Base-by-base conservation (phyloP, 345 rosid species). In the Populus euphratica region DNA sequence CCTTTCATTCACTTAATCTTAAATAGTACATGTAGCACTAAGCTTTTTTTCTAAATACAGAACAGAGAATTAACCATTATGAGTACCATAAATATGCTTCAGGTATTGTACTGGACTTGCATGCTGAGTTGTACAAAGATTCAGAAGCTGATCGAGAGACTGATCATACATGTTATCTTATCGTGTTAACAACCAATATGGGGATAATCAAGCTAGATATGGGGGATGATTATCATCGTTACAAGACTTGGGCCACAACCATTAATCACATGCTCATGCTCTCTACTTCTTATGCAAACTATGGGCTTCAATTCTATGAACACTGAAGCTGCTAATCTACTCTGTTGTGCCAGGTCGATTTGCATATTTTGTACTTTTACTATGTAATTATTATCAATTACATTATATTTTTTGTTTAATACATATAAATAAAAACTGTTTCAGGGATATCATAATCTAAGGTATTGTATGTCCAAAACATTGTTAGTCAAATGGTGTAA, bases 171-270 rank as follows among this genome's bases (percentile, higher is more conserved):
- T 89, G 98, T 77, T 89, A 96, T 81, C 85, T 92, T 13, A 84
- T 92, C 8, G 96, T 87, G 66, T 43, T 95, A 71, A 86, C 82
- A 17, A 95, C 96, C 16, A 88, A 82, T 81, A 70, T 70, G 39
- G 99, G 97, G 71, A 80, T 82, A 23, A 83, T 89, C 17, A 96
- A 96, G 79, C 83, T 96, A 35, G 98, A 96, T 91, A 89, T 93
- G 94, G 91, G 81, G 2, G 96, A 90, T 65, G 93, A 96, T 83
- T 84, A 85, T 79, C 78, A 74, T 87, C 87, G 78, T 17, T 95
- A 91, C 85, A 90, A 85, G 84, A 87, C 76, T 43, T 93, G 98
- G 99, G 90, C 93, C 17, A 73, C 86, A 3, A 81, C 98, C 47
- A 87, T 92, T 78, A 85, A 85, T 73, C 93, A 85, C 73, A 84